These are phyloP conservation scores for Ailanthus altissimus DNA, from an alignment of 345 rosid genomes.

Conservation along the genomic window DNA sequence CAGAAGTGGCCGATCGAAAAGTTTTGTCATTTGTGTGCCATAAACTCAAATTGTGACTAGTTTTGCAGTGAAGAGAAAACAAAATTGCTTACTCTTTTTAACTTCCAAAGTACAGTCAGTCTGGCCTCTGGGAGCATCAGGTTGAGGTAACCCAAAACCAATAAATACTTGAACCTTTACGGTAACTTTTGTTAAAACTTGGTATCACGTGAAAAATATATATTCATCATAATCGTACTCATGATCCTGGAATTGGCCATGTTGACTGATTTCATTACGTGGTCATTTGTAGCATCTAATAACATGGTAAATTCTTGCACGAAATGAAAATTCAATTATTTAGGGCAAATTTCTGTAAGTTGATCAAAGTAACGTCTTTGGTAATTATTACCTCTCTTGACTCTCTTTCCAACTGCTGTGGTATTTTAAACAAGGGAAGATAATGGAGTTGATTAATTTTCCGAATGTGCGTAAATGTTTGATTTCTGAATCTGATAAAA, in stretches of 20 bases:
- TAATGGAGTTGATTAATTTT: not conserved
- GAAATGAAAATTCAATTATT: not conserved
- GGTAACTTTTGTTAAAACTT: not conserved
- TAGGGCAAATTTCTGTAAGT: not conserved
- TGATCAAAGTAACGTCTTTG: not conserved
- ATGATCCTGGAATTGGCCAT: not conserved
- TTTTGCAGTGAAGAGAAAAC: not conserved
- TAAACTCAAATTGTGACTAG: not conserved
- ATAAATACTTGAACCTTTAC: not conserved
- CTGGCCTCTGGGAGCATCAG: not conserved
- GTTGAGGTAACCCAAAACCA: not conserved
- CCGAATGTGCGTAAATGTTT: not conserved
- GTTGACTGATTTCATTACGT: not conserved
- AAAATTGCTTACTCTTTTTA: not conserved
- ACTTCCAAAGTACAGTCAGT: slow-evolving; percentile 11
- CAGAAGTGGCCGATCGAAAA: not conserved
- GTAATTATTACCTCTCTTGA: too few relatives aligned
- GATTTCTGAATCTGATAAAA: not conserved
- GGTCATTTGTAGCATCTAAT: too few relatives aligned
- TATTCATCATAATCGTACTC: too few relatives aligned
- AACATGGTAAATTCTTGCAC: too few relatives aligned
- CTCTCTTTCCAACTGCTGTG: too few relatives aligned
- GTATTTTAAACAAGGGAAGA: not conserved
- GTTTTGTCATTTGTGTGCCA: not conserved
- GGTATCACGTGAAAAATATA: too few relatives aligned